Base-by-base conservation (phyloP, 2,329 filamentous ascomycete genomes). In the Alternaria arborescens region DNA sequence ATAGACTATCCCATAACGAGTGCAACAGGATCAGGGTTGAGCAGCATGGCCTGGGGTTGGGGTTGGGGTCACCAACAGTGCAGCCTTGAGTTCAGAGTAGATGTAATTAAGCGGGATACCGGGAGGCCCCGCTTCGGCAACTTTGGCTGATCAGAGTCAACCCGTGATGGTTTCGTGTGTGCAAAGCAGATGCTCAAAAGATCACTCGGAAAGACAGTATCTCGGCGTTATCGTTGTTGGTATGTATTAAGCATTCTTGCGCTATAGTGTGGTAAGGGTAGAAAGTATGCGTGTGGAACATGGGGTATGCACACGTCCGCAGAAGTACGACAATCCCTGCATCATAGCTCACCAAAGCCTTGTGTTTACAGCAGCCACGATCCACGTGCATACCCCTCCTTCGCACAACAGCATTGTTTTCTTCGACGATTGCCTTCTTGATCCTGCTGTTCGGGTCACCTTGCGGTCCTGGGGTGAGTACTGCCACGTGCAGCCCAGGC, bases 11-110 rank as follows among this genome's bases (percentile, higher is more conserved):
- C 32, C 47, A 58, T 44, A 20, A 16, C 3, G 38, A 20, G 60
- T 44, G 50, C 32, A 58, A 50, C 22, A 41, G 22, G 7, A 26
- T 48, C 16, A 40, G 52, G 42, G 50, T 12, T 24, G 61, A 59
- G 59, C 56, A 62, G 32, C 59, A 57, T 50, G 60, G 61, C 60
- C 36, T 40, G 36, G 30, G 53, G 46, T 30, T 8, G 46, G 30
- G 53, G 46, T 30, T 8, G 46, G 57, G 44, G 32, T 36, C 48
- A 34, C 24, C 18, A 22, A n/a, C 43, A 22, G 8, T 52, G 22
- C 28, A 58, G 20, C 47, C 52, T 53, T 43, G 32, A 16, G 24
- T 46, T 38, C 14, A 22, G 47, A 11, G 20, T 24, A 36, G 14
- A 36, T 55, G 42, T 30, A 40, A 2, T 24, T 20, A 20, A 16